Evolutionary conservation across 495 filamentous ascomycete genomes (phyloP).

Genomic region (Podospora anserina): DNA sequence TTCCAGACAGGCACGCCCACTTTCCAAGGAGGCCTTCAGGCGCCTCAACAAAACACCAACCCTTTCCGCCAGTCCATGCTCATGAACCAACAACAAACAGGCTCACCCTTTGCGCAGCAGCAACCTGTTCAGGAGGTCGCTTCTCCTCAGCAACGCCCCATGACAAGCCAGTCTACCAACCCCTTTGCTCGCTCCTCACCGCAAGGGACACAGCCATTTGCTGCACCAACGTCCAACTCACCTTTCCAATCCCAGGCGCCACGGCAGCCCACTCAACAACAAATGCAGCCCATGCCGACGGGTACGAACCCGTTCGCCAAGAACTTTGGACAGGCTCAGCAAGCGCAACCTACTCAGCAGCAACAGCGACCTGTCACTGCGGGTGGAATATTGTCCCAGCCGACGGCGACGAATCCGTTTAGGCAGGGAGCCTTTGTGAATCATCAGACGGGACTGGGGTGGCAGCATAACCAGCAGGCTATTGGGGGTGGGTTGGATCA

Average conservation of each 20-base stretch:
- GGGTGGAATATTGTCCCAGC: slow-evolving; percentile 52
- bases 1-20: slow-evolving; percentile 43
- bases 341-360: slow-evolving; percentile 25
- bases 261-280: slow-evolving; percentile 33
- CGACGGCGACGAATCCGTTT: slow-evolving; percentile 94
- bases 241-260: slow-evolving; percentile 51
- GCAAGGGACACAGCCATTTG: slow-evolving; percentile 48
- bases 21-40: slow-evolving; percentile 45
- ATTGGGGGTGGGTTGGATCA: slow-evolving; percentile 87
- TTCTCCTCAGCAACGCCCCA: slow-evolving; percentile 31
- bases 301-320: slow-evolving; percentile 72
- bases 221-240: slow-evolving; percentile 44
- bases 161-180: slow-evolving; percentile 70
- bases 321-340: slow-evolving; percentile 40
- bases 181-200: slow-evolving; percentile 68
- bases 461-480: slow-evolving; percentile 73
- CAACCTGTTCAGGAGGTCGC: slow-evolving; percentile 4
- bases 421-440: slow-evolving; percentile 83
- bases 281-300: slow-evolving; percentile 59
- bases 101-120: slow-evolving; percentile 30
- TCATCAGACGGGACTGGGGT: slow-evolving; percentile 78
- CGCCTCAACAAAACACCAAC: slow-evolving; percentile 65
- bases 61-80: slow-evolving; percentile 87
- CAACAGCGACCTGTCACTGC: slow-evolving; percentile 45
- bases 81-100: slow-evolving; percentile 50